Conservation (phyloP, 768 basidiomycete species). For the Naematelia aurantialba region DNA sequence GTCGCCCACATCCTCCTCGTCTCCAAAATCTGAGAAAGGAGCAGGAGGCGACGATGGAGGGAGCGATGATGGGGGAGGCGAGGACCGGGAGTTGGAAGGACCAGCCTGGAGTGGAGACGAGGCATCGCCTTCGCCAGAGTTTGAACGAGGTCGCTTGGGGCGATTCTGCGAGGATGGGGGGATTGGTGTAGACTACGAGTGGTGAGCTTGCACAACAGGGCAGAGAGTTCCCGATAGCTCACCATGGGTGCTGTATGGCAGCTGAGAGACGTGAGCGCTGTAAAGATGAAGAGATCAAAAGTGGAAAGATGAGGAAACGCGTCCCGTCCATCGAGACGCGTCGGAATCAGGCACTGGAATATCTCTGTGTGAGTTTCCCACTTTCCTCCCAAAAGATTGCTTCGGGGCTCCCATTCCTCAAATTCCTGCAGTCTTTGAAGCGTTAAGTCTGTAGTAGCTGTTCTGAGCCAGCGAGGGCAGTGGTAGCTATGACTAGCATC, state of each 20-base stretch:
- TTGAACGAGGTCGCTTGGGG: slow-evolving; percentile 42
- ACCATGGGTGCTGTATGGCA: slow-evolving; percentile 17
- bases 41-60: slow-evolving; percentile 81
- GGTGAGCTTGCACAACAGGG: neutral
- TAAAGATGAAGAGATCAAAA: slow-evolving; percentile 14
- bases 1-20: slow-evolving; percentile 66
- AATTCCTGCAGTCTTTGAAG: neutral
- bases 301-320: neutral
- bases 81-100: slow-evolving; percentile 42
- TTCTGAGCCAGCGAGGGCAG: neutral
- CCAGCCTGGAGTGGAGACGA: slow-evolving; percentile 30
- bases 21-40: slow-evolving; percentile 79
- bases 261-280: neutral
- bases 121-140: slow-evolving; percentile 6
- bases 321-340: slow-evolving; percentile 16
- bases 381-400: neutral
- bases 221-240: slow-evolving; percentile 4
- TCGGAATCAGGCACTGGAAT: neutral
- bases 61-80: slow-evolving; percentile 61
- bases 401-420: neutral
- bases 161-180: slow-evolving; percentile 44
- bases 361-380: neutral
- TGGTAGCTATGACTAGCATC: slow-evolving; percentile 2
- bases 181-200: slow-evolving; percentile 33
- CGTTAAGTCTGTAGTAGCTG: too few relatives aligned